Conservation (phyloP, 108 stramenopile species). For the Chaetoceros muelleri region DNA sequence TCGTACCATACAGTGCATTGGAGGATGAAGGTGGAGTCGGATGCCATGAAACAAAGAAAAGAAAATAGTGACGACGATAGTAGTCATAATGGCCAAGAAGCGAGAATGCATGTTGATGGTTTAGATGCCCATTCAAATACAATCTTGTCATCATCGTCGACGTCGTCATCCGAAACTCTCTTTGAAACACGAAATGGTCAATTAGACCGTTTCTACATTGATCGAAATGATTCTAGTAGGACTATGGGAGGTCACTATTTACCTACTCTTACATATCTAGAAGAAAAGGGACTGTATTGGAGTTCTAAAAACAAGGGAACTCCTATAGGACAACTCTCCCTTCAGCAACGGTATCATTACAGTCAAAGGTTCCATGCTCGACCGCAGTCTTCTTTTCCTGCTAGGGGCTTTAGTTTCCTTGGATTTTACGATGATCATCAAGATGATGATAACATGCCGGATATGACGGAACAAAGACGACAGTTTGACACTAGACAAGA, state of each 20-base stretch:
- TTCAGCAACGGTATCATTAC: background rate
- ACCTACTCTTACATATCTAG: conserved; percentile 41
- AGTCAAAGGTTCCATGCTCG: background rate
- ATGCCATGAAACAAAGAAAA: conserved; percentile 12
- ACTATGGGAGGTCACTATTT: conserved; percentile 10
- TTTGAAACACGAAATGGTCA: background rate
- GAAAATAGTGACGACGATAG: background rate
- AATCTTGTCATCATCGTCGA: no score
- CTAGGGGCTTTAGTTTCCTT: background rate
- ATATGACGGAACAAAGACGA: background rate
- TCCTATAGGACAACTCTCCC: background rate
- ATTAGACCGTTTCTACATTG: conserved; percentile 12
- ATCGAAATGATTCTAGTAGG: conserved; percentile 3
- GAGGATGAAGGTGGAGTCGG: conserved; percentile 57
- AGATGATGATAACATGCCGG: background rate
- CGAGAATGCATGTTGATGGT: background rate
- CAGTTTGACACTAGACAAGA: background rate
- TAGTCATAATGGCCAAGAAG: background rate
- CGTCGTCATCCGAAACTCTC: no score
- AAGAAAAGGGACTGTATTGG: conserved; percentile 55
- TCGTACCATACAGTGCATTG: conserved; percentile 61
- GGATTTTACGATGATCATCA: background rate
- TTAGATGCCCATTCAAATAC: background rate
- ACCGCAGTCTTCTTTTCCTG: background rate
- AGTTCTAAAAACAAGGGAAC: conserved; percentile 7